These are phyloP conservation scores for Cubamyces sp. DNA, from an alignment of 768 basidiomycete genomes.

Conservation along the genomic window DNA sequence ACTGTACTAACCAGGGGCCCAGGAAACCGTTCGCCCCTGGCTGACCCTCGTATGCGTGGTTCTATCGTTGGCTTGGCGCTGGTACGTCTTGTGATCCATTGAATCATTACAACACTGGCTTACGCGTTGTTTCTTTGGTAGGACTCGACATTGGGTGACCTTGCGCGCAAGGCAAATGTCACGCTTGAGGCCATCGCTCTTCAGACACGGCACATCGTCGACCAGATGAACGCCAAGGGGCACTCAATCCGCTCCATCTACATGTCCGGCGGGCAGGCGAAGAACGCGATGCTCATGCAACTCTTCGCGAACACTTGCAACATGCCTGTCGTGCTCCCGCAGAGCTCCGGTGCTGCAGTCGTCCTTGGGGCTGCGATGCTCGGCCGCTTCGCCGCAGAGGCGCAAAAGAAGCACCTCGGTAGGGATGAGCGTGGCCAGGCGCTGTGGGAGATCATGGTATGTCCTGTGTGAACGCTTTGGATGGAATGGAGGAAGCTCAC, in stretches of 20 bases:
- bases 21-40: conserved; percentile 97
- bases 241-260: conserved; percentile 85
- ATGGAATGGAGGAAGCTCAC: conserved; percentile 10
- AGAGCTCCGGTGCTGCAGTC: conserved; percentile 77
- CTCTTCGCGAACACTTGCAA: conserved; percentile 85
- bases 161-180: conserved; percentile 89
- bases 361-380: conserved; percentile 95
- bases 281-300: conserved; percentile 86
- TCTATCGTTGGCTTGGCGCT: conserved; percentile 87
- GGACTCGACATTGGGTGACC: conserved; percentile 76
- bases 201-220: conserved; percentile 93
- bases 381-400: conserved; percentile 81
- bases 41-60: conserved; percentile 94
- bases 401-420: conserved; percentile 38
- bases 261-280: conserved; percentile 93
- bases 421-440: conserved; percentile 57
- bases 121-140: conserved; percentile 30
- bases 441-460: conserved; percentile 93
- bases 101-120: neutral
- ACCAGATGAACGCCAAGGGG: conserved; percentile 85
- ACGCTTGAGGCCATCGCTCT: conserved; percentile 93
- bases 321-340: conserved; percentile 83
- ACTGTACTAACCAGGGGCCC: conserved; percentile 2
- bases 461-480: conserved; percentile 23
- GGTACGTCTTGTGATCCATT: conserved; percentile 39